Evolutionary conservation across 768 basidiomycete species (phyloP).

Genomic region (Phylloporus sp.): DNA sequence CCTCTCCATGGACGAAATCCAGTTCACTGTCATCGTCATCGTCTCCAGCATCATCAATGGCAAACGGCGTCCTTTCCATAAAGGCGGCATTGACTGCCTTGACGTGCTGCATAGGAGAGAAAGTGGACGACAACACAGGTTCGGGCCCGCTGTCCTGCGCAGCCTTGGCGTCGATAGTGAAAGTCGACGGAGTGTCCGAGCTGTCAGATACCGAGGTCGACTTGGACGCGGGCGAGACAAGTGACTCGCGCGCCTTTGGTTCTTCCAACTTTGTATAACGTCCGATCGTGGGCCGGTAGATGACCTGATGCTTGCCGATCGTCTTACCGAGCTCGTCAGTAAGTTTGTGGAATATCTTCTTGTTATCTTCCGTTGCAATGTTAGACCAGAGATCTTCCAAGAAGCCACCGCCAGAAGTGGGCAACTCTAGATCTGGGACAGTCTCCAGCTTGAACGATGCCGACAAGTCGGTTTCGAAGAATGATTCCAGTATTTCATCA

Average conservation of each 20-base stretch:
- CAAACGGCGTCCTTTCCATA: conserved; percentile 91
- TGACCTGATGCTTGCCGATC: conserved; percentile 87
- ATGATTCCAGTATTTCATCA: conserved; percentile 92
- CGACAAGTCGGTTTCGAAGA: conserved; percentile 91
- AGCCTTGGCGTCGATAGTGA: conserved; percentile 42
- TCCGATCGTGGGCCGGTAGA: conserved; percentile 79
- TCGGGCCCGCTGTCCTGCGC: conserved; percentile 20
- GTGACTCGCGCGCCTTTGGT: conserved; percentile 81
- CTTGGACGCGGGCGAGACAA: conserved; percentile 66
- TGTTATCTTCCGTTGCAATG: conserved; percentile 88
- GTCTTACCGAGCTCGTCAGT: conserved; percentile 94
- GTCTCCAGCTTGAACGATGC: conserved; percentile 79
- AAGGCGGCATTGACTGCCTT: conserved; percentile 75
- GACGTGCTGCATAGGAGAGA: conserved; percentile 61
- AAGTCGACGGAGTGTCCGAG: conserved; percentile 39
- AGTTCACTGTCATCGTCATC: conserved; percentile 65
- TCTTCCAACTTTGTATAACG: conserved; percentile 81
- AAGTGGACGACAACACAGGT: conserved; percentile 25
- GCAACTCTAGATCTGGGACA: conserved; percentile 62
- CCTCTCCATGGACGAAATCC: conserved; percentile 48
- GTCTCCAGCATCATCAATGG: conserved; percentile 85
- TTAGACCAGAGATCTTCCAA: conserved; percentile 84
- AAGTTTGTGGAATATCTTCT: conserved; percentile 87
- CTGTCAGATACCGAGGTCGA: conserved; percentile 42
- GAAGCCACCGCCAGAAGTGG: conserved; percentile 54